Conservation (phyloP, 768 basidiomycete species). For the Russula abietina region DNA sequence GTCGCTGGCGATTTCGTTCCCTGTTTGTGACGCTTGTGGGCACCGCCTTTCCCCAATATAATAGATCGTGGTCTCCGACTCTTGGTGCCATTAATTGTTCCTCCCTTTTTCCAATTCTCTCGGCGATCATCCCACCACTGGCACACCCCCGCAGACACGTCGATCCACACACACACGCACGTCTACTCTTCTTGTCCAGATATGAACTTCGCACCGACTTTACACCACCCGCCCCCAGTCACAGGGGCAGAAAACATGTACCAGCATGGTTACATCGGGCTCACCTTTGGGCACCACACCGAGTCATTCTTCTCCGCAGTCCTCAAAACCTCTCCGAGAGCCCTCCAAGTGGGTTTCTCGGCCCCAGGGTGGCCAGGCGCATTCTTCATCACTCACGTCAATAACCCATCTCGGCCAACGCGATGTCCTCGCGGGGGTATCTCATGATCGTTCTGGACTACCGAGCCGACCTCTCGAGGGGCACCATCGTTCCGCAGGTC, state of each 20-base stretch:
- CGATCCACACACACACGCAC: not conserved
- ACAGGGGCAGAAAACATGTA: slow-evolving; percentile 18
- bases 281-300: slow-evolving; percentile 6
- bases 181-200: not conserved
- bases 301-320: slow-evolving; percentile 14
- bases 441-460: slow-evolving; percentile 23
- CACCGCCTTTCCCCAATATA: slow-evolving; percentile 9
- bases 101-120: not conserved
- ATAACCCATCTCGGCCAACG: slow-evolving; percentile 7
- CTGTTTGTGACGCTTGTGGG: not conserved
- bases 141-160: not conserved
- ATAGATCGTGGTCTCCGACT: not conserved
- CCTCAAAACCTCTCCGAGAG: slow-evolving; percentile 13
- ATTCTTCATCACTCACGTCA: slow-evolving; percentile 12
- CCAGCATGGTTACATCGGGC: slow-evolving; percentile 15
- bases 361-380: slow-evolving; percentile 20
- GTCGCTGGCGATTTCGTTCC: not conserved
- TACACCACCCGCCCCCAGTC: slow-evolving; percentile 1
- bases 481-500: slow-evolving; percentile 20
- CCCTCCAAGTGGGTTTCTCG: slow-evolving; percentile 16
- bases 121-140: not conserved
- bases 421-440: slow-evolving; percentile 17
- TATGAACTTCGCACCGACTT: not conserved
- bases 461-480: slow-evolving; percentile 7
- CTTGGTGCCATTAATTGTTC: not conserved